Conservation (phyloP, 495 filamentous ascomycete species). For the Massariosphaeria phaeospora region DNA sequence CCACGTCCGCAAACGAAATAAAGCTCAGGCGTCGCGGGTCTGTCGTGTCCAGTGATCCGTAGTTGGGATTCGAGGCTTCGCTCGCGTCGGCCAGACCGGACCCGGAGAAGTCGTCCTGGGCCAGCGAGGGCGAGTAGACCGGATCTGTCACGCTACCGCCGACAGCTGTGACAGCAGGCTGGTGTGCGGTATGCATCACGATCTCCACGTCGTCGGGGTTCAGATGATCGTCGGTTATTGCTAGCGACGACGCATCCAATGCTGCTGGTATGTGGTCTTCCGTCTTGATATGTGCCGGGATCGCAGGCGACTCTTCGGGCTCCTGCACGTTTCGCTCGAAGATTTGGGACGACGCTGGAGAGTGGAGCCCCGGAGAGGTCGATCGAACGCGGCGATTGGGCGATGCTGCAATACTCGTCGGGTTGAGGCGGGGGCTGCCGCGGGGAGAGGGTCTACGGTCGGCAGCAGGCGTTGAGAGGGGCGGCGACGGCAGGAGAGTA, state of each 20-base stretch:
- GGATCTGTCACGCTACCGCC: slow-evolving; percentile 32
- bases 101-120: slow-evolving; percentile 23
- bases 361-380: slow-evolving; percentile 42
- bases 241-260: slow-evolving; percentile 79
- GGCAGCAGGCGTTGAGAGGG: slow-evolving; percentile 8
- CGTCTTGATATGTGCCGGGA: slow-evolving; percentile 81
- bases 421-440: slow-evolving; percentile 29
- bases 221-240: slow-evolving; percentile 74
- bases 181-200: slow-evolving; percentile 74
- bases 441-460: slow-evolving; percentile 28
- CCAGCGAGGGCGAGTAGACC: slow-evolving; percentile 36
- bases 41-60: slow-evolving; percentile 64
- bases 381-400: slow-evolving; percentile 35
- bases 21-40: slow-evolving; percentile 83
- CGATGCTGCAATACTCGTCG: slow-evolving; percentile 16
- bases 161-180: slow-evolving; percentile 63
- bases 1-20: slow-evolving; percentile 91
- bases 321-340: slow-evolving; percentile 94
- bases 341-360: slow-evolving; percentile 65
- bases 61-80: slow-evolving; percentile 60
- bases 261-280: slow-evolving; percentile 91
- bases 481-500: slow-evolving; percentile 18
- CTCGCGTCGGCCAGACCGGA: slow-evolving; percentile 45
- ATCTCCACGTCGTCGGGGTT: slow-evolving; percentile 84
- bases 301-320: slow-evolving; percentile 59